Percentiles rank a stretch among this genome's conserved stretches.
phyloP scores from a whole-genome alignment of 768 basidiomycete genomes.

The Leccinellum luteum region DNA sequence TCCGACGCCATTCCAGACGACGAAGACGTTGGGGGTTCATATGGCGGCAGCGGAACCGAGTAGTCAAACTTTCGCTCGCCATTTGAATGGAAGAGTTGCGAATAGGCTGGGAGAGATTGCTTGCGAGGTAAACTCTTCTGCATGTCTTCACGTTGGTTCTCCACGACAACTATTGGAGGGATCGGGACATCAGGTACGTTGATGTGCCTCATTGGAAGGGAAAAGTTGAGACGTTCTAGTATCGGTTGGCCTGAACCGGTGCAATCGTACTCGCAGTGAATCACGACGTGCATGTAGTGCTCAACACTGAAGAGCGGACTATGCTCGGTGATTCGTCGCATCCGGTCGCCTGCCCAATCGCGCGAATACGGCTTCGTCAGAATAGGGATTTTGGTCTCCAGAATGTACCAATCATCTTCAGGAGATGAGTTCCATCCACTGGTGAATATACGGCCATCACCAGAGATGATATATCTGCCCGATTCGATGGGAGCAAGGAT shows the following conservation, averaged over 20 bases:
- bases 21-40: conserved; percentile 41
- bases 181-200: conserved; percentile 33
- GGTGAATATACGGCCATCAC: conserved; percentile 50
- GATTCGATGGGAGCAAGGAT: conserved; percentile 48
- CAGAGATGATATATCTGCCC: conserved; percentile 47
- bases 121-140: conserved; percentile 19
- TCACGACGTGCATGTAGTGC: conserved; percentile 52
- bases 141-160: conserved; percentile 4
- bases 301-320: conserved; percentile 57
- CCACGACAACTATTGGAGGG: not conserved
- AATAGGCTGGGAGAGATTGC: conserved; percentile 64
- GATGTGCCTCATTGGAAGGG: conserved; percentile 52
- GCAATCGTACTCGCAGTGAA: conserved; percentile 56
- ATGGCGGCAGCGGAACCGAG: conserved; percentile 60
- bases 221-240: conserved; percentile 32
- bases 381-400: conserved; percentile 22
- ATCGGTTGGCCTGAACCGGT: conserved; percentile 31
- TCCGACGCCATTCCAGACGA: conserved; percentile 1
- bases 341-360: conserved; percentile 31
- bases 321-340: conserved; percentile 42
- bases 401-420: conserved; percentile 27
- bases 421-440: conserved; percentile 17
- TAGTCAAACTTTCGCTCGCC: conserved; percentile 73
- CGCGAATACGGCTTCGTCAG: conserved; percentile 6
- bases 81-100: conserved; percentile 71